A percentile compares a stretch with the other conserved stretches of the same genome.
These are phyloP conservation scores for Eimeria nieschulzi DNA, from an alignment of 169 alveolate species.

Conservation along the genomic window DNA sequence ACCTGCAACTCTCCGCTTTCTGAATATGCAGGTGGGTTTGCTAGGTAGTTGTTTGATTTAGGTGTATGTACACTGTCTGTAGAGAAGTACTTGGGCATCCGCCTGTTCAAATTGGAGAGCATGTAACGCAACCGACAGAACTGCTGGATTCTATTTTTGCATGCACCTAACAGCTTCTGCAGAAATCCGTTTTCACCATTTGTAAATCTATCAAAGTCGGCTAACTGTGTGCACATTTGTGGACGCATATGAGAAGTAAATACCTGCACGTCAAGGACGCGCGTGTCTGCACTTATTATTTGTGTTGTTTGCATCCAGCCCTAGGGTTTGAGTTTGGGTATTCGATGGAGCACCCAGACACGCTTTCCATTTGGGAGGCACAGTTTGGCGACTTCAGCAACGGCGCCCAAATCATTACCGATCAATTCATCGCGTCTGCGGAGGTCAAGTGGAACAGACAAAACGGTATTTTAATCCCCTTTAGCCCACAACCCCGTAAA, in stretches of 20 bases:
- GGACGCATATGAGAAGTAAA: background rate
- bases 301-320: slow-evolving; percentile 73
- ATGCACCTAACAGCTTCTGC: background rate
- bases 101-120: background rate
- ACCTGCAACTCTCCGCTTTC: slow-evolving; percentile 91
- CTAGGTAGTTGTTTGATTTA: background rate
- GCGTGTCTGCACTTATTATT: background rate
- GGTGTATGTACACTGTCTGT: too few species aligned
- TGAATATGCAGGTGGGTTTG: slow-evolving; percentile 86
- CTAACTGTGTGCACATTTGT: too few species aligned
- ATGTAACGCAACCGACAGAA: too few species aligned
- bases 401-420: slow-evolving; percentile 95
- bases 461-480: slow-evolving; percentile 84
- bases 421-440: slow-evolving; percentile 93
- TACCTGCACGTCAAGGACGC: background rate
- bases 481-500: too few species aligned
- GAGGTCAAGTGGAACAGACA: slow-evolving; percentile 95
- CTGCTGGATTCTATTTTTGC: background rate
- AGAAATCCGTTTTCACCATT: background rate
- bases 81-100: background rate
- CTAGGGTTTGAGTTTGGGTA: slow-evolving; percentile 96
- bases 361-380: slow-evolving; percentile 92
- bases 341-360: slow-evolving; percentile 91
- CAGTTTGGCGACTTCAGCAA: slow-evolving; percentile 98
- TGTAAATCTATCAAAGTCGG: too few species aligned